Conservation (phyloP, 2,329 filamentous ascomycete genomes). For the Colletotrichum shisoi region DNA sequence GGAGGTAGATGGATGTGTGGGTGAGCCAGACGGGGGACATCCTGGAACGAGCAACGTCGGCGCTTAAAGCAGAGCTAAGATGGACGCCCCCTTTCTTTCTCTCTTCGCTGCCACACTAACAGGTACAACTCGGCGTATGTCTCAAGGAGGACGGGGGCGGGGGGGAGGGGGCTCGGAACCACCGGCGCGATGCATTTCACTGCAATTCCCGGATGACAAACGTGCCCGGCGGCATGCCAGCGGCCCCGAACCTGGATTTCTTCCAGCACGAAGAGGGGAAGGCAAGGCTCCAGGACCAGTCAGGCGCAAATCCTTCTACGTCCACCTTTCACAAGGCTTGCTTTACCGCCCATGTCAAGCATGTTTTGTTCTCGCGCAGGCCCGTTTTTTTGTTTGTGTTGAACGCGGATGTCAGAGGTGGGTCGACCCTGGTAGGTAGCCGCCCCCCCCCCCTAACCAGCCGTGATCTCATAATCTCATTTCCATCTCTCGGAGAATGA, state of each 20-base stretch:
- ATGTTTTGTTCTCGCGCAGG: constrained; percentile 32
- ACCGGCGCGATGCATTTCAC: constrained; percentile 35
- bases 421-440: constrained; percentile 34
- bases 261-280: constrained; percentile 17
- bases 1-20: constrained; percentile 21
- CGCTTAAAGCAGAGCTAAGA: constrained; percentile 38
- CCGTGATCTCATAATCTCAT: constrained; percentile 37
- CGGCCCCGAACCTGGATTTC: constrained; percentile 16
- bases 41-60: constrained; percentile 35
- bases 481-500: constrained; percentile 18
- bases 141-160: neutral
- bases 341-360: constrained; percentile 50
- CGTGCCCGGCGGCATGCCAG: constrained; percentile 18
- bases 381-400: constrained; percentile 30
- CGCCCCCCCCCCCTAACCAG: constrained; percentile 32
- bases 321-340: constrained; percentile 51
- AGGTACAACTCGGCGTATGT: constrained; percentile 19
- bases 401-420: constrained; percentile 38
- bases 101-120: constrained; percentile 13
- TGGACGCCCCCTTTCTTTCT: constrained; percentile 28
- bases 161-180: constrained; percentile 16
- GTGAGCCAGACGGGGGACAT: constrained; percentile 30
- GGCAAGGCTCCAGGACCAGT: constrained; percentile 7
- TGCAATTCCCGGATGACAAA: constrained; percentile 31
- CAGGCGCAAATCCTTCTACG: constrained; percentile 31